A percentile compares a stretch with the other conserved stretches of the same genome.
These are phyloP conservation scores for Hawksworthiomyces lignivorus DNA, from an alignment of 2,329 filamentous ascomycete genomes.

Conservation along the genomic window DNA sequence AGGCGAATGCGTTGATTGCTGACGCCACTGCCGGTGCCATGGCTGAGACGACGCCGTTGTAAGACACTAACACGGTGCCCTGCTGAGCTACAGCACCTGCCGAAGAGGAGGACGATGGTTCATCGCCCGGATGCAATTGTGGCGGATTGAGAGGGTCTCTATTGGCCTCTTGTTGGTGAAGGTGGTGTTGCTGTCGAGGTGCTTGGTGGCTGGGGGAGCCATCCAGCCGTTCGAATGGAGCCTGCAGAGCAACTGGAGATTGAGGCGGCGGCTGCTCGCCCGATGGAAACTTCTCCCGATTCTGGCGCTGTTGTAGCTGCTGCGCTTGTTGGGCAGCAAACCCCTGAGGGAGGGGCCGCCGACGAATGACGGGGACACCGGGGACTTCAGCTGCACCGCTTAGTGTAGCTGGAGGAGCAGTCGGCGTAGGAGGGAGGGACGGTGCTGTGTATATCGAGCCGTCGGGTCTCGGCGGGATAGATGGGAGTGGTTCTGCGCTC, in stretches of 20 bases:
- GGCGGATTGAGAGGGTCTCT: slow-evolving; percentile 51
- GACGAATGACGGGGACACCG: slow-evolving; percentile 7
- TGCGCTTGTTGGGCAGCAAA: slow-evolving; percentile 3
- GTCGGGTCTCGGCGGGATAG: slow-evolving; percentile 1
- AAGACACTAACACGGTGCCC: slow-evolving; percentile 7
- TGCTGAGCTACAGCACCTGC: slow-evolving; percentile 3
- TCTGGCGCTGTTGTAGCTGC: slow-evolving; percentile 5
- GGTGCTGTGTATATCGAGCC: background rate
- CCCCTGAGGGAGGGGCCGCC: slow-evolving; percentile 6
- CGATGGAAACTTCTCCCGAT: slow-evolving; percentile 4
- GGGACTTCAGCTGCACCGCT: slow-evolving; percentile 3
- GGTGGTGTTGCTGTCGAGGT: slow-evolving; percentile 11
- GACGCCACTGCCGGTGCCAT: slow-evolving; percentile 9
- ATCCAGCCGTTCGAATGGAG: background rate
- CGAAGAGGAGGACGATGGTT: slow-evolving; percentile 7
- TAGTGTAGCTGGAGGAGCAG: background rate
- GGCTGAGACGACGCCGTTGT: slow-evolving; percentile 7
- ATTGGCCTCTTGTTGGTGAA: slow-evolving; percentile 20
- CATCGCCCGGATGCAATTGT: slow-evolving; percentile 34
- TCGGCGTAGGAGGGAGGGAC: background rate
- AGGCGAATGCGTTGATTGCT: slow-evolving; percentile 10
- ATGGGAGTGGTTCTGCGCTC: background rate
- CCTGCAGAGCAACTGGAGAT: background rate
- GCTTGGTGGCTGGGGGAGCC: background rate
- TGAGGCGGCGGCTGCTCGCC: background rate